These are phyloP conservation scores for Arthrobotrys entomopaga DNA, from an alignment of 2,329 filamentous ascomycete species.

Conservation along the genomic window DNA sequence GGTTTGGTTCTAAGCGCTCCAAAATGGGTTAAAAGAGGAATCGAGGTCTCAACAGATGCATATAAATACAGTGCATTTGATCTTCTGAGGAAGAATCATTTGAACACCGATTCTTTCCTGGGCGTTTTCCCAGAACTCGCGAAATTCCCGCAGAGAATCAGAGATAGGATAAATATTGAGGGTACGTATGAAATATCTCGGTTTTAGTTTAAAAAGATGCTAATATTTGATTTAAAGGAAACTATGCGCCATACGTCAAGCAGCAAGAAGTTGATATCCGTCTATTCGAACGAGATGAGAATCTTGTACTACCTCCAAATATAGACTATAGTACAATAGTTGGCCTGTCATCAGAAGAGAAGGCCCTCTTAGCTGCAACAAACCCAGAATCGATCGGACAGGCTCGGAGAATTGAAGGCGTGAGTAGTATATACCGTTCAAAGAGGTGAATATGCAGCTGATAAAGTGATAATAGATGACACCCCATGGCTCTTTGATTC, in stretches of 20 bases:
- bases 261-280: slow-evolving; percentile 75
- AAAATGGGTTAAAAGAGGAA: slow-evolving; percentile 76
- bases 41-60: slow-evolving; percentile 74
- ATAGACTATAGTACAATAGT: slow-evolving; percentile 77
- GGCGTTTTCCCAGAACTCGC: slow-evolving; percentile 69
- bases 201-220: not conserved
- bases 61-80: slow-evolving; percentile 78
- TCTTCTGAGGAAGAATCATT: slow-evolving; percentile 75
- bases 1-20: slow-evolving; percentile 69
- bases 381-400: slow-evolving; percentile 87
- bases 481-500: slow-evolving; percentile 68
- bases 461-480: slow-evolving; percentile 64
- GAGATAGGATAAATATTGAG: slow-evolving; percentile 79
- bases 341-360: slow-evolving; percentile 83
- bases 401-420: slow-evolving; percentile 85
- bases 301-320: slow-evolving; percentile 74
- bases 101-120: slow-evolving; percentile 68
- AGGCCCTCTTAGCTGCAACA: slow-evolving; percentile 73
- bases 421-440: slow-evolving; percentile 56
- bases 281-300: slow-evolving; percentile 79
- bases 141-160: slow-evolving; percentile 70
- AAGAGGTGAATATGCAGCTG: not conserved
- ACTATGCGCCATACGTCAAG: slow-evolving; percentile 86
- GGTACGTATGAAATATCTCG: slow-evolving; percentile 62
- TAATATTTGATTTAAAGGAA: slow-evolving; percentile 56